A percentile compares a stretch with the other conserved stretches of the same genome.
These are phyloP conservation scores for Pestalotiopsis sp. DNA, from an alignment of 2,329 filamentous ascomycete genomes.

Conservation along the genomic window DNA sequence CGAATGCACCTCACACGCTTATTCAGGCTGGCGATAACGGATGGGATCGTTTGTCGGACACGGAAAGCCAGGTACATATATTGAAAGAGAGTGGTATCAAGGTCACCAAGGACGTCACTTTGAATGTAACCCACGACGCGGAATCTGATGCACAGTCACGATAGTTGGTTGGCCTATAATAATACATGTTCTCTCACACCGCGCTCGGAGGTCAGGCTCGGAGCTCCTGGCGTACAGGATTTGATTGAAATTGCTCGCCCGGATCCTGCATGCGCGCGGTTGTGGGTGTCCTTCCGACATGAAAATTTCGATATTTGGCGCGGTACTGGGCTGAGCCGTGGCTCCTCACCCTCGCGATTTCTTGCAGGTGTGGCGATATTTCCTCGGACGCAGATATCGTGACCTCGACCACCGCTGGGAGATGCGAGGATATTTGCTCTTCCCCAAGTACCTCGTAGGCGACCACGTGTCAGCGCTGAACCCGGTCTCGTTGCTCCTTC, in stretches of 20 bases:
- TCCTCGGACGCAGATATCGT: background rate
- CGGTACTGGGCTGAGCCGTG: background rate
- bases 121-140: background rate
- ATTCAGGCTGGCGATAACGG: background rate
- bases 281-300: background rate
- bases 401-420: too few relatives aligned
- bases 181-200: background rate
- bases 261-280: background rate
- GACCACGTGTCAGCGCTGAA: too few relatives aligned
- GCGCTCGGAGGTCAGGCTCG: too few relatives aligned
- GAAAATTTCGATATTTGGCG: background rate
- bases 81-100: background rate
- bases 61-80: conserved; percentile 3
- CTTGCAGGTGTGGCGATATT: background rate
- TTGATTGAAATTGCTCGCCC: background rate
- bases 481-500: too few relatives aligned
- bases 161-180: background rate
- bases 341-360: background rate
- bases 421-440: background rate
- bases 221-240: too few relatives aligned
- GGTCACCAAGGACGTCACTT: background rate
- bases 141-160: background rate
- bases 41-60: background rate
- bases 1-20: background rate
- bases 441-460: too few relatives aligned